phyloP scores from a whole-genome alignment of 179 eudicot species.

The Vitellaria paradoxa region DNA sequence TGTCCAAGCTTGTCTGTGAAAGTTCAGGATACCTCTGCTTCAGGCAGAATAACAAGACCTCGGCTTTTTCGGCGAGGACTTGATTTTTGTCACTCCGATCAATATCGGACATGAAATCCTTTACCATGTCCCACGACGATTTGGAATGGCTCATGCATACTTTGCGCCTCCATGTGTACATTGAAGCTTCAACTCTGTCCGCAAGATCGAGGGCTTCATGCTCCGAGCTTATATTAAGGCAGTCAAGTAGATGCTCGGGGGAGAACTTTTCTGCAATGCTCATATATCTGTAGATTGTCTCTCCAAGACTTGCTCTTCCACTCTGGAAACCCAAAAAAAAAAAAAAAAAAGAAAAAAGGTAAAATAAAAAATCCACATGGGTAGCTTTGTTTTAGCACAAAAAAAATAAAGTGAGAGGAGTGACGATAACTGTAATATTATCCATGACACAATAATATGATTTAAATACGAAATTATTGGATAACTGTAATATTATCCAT shows the following conservation, averaged over 20 bases:
- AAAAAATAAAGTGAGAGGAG: too few species aligned
- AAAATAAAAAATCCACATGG: too few species aligned
- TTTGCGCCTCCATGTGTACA: conserved; percentile 86
- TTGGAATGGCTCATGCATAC: conserved; percentile 47
- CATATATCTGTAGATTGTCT: conserved; percentile 22
- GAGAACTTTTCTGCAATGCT: conserved; percentile 52
- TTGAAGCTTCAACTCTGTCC: conserved; percentile 80
- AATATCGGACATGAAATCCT: conserved; percentile 50
- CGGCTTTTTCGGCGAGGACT: conserved; percentile 73
- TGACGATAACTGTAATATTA: too few species aligned
- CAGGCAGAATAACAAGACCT: conserved; percentile 58
- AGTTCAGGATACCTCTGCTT: conserved; percentile 91
- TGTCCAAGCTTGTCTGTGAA: conserved; percentile 89
- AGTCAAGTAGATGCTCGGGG: conserved; percentile 71
- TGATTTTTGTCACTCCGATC: conserved; percentile 76
- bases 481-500: too few species aligned
- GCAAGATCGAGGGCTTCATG: conserved; percentile 96
- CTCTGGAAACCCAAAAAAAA: conserved; percentile 50
- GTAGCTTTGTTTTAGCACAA: too few species aligned
- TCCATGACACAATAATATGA: too few species aligned
- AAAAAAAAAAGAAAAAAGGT: too few species aligned
- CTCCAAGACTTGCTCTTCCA: conserved; percentile 44
- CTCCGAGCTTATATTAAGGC: conserved; percentile 65
- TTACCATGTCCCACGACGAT: conserved; percentile 82
- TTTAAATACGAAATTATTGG: too few species aligned